Evolutionary conservation across 805 yeast genomes (phyloP), one percentile per base, ranked within the genome.

Genomic region (Lipomyces yamanashiensis): DNA sequence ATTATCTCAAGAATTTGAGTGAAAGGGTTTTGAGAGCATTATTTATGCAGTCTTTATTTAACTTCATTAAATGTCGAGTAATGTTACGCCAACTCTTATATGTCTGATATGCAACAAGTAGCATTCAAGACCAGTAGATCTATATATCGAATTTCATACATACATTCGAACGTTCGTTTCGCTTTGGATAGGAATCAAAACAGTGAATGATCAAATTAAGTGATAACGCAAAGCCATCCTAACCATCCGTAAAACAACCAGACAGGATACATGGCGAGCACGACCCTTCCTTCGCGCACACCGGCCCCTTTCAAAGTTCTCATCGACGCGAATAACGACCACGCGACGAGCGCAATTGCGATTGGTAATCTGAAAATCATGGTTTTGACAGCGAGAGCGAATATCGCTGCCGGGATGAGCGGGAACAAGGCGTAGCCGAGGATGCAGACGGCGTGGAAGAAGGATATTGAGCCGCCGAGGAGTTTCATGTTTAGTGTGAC

Each of bases 361-460:
- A 85, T 63, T 0, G 80, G 74, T 23, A 86, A 76, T 63, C 90
- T 75, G 6, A 86, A 66, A 15, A 85, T 73, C 66, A 81, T 80
- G 79, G 80, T 76, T 51, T 76, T 74, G n/a, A 86, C 75, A 17
- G 84, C 72, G 23, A 83, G 76, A 51, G 87, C 78, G 33, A 85
- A 61, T 3, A 82, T 55, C 10, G 86, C 82, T 0, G 87, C 85
- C 9, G 83, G 71, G 2, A 85, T 81, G 44, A 87, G 78, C 10
- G 92, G 92, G 74, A 87, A 87, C 73, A 85, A 75, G 13, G 88
- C 85, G 77, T 87, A 87, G 0, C 92, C 92, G 6, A 86, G 82
- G 36, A 89, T 87, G 65, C 88, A 84, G 58, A 87, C 78, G 2
- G 90, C 90, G 53, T 85, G 84, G 78, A 87, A 79, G 71, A 85